These are phyloP conservation scores for Aspergillus asperescens DNA, from an alignment of 495 filamentous ascomycete genomes.

Conservation along the genomic window DNA sequence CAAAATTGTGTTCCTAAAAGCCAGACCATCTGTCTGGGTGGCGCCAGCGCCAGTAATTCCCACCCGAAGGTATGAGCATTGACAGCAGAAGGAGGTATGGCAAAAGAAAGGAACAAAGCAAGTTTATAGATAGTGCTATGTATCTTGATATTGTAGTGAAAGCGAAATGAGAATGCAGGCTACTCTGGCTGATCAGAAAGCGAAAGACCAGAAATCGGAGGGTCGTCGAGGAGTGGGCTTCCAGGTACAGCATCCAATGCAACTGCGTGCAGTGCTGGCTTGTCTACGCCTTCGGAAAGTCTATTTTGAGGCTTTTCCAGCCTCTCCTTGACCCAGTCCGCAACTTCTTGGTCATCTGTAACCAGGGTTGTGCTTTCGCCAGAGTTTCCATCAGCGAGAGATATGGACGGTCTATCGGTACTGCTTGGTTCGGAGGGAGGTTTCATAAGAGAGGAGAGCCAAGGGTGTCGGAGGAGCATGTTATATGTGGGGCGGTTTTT, in stretches of 20 bases:
- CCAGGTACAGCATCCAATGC: slow-evolving; percentile 58
- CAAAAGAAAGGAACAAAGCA: neutral
- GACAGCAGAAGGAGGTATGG: slow-evolving; percentile 9
- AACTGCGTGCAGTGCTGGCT: slow-evolving; percentile 74
- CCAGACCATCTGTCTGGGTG: slow-evolving; percentile 1
- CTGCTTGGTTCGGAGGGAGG: slow-evolving; percentile 78
- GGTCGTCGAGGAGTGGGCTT: slow-evolving; percentile 31
- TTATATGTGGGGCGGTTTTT: slow-evolving; percentile 84
- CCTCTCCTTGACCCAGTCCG: slow-evolving; percentile 75
- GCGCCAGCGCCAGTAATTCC: slow-evolving; percentile 15
- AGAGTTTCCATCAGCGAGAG: slow-evolving; percentile 33
- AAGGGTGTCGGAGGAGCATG: slow-evolving; percentile 82
- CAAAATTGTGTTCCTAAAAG: neutral
- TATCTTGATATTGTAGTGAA: slow-evolving; percentile 4
- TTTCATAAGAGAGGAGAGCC: slow-evolving; percentile 74
- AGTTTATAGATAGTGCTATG: slow-evolving; percentile 5
- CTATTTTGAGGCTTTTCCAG: slow-evolving; percentile 55
- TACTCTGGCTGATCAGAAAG: slow-evolving; percentile 7
- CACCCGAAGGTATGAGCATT: neutral
- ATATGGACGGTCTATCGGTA: slow-evolving; percentile 51
- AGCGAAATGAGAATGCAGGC: neutral
- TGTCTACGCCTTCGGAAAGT: slow-evolving; percentile 39
- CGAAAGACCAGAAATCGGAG: slow-evolving; percentile 6
- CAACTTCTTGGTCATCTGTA: slow-evolving; percentile 70
- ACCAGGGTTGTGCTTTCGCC: slow-evolving; percentile 33